These are phyloP conservation scores for Ogataea populi-albae DNA, from an alignment of 805 yeast species.

Conservation along the genomic window DNA sequence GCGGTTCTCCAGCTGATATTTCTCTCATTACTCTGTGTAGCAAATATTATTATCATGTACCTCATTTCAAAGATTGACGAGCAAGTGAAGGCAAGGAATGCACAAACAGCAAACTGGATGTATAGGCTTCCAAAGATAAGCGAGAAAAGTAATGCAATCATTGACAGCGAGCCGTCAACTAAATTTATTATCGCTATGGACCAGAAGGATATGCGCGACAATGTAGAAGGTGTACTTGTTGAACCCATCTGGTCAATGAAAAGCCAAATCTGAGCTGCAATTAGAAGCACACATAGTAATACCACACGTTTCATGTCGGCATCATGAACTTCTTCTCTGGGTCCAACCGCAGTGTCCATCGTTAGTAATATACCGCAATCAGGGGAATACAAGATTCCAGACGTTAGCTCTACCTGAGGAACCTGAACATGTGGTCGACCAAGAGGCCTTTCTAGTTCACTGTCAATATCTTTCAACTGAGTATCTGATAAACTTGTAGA, in stretches of 20 bases:
- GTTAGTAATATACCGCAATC: slow-evolving; percentile 71
- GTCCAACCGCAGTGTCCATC: slow-evolving; percentile 44
- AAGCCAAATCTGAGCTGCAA: slow-evolving; percentile 53
- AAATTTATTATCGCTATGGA: slow-evolving; percentile 61
- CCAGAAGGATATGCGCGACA: slow-evolving; percentile 70
- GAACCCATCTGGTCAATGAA: slow-evolving; percentile 67
- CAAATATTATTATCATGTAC: slow-evolving; percentile 62
- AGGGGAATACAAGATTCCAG: slow-evolving; percentile 76
- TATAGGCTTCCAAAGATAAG: slow-evolving; percentile 55
- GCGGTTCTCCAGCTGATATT: slow-evolving; percentile 65
- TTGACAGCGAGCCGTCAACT: slow-evolving; percentile 67
- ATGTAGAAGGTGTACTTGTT: slow-evolving; percentile 75
- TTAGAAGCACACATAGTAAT: slow-evolving; percentile 42
- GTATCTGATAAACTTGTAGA: slow-evolving; percentile 52
- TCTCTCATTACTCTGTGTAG: slow-evolving; percentile 71
- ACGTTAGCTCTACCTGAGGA: slow-evolving; percentile 54
- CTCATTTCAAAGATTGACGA: slow-evolving; percentile 75
- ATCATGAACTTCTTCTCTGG: slow-evolving; percentile 49
- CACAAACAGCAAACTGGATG: slow-evolving; percentile 64
- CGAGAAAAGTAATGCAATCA: slow-evolving; percentile 59
- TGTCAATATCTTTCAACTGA: slow-evolving; percentile 62
- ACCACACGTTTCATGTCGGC: slow-evolving; percentile 38
- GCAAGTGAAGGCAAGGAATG: slow-evolving; percentile 65
- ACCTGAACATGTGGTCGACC: slow-evolving; percentile 68
- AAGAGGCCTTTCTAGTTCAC: slow-evolving; percentile 67